Evolutionary conservation across 495 filamentous ascomycete genomes (phyloP).

Genomic region (Neurospora sp.): DNA sequence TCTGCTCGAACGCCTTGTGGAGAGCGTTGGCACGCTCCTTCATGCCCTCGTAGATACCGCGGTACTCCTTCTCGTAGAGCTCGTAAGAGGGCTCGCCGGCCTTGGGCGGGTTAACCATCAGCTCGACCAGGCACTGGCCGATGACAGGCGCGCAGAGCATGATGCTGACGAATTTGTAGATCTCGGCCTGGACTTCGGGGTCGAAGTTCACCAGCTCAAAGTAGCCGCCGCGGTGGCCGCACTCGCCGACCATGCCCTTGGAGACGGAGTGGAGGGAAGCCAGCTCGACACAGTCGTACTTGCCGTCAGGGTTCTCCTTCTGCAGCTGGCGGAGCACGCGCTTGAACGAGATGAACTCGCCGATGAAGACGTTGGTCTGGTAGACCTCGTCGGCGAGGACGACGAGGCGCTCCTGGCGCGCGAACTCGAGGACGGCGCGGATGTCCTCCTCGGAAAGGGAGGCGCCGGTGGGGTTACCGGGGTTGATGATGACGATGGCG

Average conservation of each 20-base stretch:
- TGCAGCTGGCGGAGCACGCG: conserved; percentile 77
- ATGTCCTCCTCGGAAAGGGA: conserved; percentile 71
- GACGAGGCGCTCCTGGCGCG: conserved; percentile 76
- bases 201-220: conserved; percentile 92
- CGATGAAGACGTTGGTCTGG: conserved; percentile 95
- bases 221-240: conserved; percentile 93
- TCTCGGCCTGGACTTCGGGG: conserved; percentile 73
- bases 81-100: conserved; percentile 70
- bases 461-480: conserved; percentile 92
- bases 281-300: conserved; percentile 79
- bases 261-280: conserved; percentile 77
- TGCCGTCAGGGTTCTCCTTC: conserved; percentile 49
- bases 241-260: conserved; percentile 98
- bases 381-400: conserved; percentile 95
- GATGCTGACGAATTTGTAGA: conserved; percentile 98
- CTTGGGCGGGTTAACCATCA: conserved; percentile 92
- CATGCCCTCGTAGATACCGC: conserved; percentile 64
- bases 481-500: conserved; percentile 94
- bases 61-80: conserved; percentile 77
- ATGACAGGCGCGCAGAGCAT: conserved; percentile 90
- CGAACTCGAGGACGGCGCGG: conserved; percentile 69
- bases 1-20: conserved; percentile 78
- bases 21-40: conserved; percentile 71
- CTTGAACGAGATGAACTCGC: conserved; percentile 93
- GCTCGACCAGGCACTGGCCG: conserved; percentile 89